A percentile compares a stretch with the other conserved stretches of the same genome.
phyloP scores from a whole-genome alignment of 2,329 filamentous ascomycete genomes.

The Epicoccum sorghinum region DNA sequence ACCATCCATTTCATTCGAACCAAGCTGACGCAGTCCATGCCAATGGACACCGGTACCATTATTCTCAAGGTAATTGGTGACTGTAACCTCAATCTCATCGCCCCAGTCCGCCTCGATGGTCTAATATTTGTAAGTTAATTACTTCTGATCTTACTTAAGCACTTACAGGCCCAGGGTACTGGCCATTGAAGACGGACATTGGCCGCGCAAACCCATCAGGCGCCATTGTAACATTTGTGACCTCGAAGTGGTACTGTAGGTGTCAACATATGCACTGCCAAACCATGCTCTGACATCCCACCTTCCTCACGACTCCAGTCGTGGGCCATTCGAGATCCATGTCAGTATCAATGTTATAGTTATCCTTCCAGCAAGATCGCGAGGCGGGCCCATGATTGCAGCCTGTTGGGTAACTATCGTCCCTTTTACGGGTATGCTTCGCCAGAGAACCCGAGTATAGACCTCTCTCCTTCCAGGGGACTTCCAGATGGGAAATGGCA shows the following conservation, averaged over 20 bases:
- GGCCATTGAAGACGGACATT: conserved; percentile 54
- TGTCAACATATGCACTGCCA: conserved; percentile 4
- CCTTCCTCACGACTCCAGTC: conserved; percentile 48
- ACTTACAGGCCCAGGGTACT: conserved; percentile 56
- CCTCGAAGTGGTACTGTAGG: conserved; percentile 51
- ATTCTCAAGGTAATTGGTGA: conserved; percentile 44
- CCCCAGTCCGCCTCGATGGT: conserved; percentile 53
- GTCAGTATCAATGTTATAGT: conserved; percentile 52
- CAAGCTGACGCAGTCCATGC: conserved; percentile 57
- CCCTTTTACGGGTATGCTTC: conserved; percentile 8
- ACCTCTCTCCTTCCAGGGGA: conserved; percentile 33
- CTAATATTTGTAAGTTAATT: conserved; percentile 26
- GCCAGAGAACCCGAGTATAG: conserved; percentile 15
- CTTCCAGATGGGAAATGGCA: conserved; percentile 16
- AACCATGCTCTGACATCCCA: conserved; percentile 14
- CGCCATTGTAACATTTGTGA: conserved; percentile 51
- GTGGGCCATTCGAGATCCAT: conserved; percentile 51
- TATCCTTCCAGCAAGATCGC: conserved; percentile 33
- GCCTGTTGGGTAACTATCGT: conserved; percentile 19
- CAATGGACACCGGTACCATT: conserved; percentile 61
- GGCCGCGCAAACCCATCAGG: conserved; percentile 54
- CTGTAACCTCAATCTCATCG: conserved; percentile 47
- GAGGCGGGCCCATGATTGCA: conserved; percentile 32
- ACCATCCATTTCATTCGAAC: conserved; percentile 53
- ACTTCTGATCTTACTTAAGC: neutral